Evolutionary conservation across 441 rosid species (phyloP), one percentile per base, ranked within the genome.

Genomic region (Biscutella laevigata): DNA sequence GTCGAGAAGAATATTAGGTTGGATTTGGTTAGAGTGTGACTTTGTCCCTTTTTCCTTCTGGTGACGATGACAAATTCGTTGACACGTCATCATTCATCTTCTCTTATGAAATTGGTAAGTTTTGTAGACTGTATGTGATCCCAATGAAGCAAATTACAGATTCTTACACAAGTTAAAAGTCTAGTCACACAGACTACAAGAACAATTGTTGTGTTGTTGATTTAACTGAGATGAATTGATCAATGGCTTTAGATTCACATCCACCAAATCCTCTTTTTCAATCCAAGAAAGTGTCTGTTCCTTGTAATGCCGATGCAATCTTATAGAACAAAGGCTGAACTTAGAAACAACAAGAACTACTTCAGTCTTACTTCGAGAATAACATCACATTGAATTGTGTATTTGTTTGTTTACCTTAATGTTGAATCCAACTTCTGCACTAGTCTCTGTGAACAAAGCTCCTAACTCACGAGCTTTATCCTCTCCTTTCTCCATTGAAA

Each of bases 341-440:
- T 57, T 33, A 36, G 36, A 53, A 52, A 24, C 9, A 49, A 53
- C 57, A 34, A 19, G 27, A 57, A 28, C 7, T 1, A 24, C 5
- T 5, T 9, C 26, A 11, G 26, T 29, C 22, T 25, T 34, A 3
- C n/a, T 10, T 8, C 0, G 22, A 20, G 16, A 16, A 33, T 4
- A 24, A 3, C 2, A 36, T 6, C 13, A 15, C 2, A 27, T 50
- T 0, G 32, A 7, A 25, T 10, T 10, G 3, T 29, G 20, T 3
- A 1, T 17, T 30, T 24, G 15, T 53, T 5, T 25, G 6, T 24
- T 24, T 15, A 74, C 86, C 86, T 83, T 78, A 48, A 83, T 78
- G 65, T 83, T 83, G 55, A 83, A 83, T 39, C 90, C 82, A 47
- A 69, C 86, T 74, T 82, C 80, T 2, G 86, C 90, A 74, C 90